These are phyloP conservation scores for Aspergillus bridgeri DNA, from an alignment of 495 filamentous ascomycete genomes.

Conservation along the genomic window DNA sequence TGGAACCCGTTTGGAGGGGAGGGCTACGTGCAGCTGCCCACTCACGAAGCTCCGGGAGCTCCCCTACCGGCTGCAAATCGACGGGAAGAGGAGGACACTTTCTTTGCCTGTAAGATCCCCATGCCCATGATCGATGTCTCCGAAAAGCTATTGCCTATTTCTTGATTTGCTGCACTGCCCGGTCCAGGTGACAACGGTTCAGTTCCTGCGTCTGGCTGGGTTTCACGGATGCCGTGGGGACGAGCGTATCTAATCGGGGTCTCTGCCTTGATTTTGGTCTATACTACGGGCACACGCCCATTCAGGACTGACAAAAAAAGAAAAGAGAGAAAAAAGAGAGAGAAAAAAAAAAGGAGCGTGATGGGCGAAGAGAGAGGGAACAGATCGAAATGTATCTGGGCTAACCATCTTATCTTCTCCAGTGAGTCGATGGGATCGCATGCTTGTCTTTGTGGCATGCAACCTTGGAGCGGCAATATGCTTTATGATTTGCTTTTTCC, in stretches of 20 bases:
- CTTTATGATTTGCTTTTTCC: constrained; percentile 86
- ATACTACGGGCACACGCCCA: not conserved
- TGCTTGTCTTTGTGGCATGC: constrained; percentile 88
- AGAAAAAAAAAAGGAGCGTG: not conserved
- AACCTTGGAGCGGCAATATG: constrained; percentile 86
- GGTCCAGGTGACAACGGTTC: constrained; percentile 36
- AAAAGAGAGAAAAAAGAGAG: not conserved
- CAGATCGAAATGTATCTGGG: constrained; percentile 9
- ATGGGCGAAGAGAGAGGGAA: not conserved
- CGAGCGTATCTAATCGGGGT: not conserved
- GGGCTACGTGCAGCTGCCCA: constrained; percentile 90
- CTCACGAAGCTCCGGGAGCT: constrained; percentile 76
- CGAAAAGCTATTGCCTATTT: constrained; percentile 1
- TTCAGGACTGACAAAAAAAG: too few species aligned
- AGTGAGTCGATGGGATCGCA: constrained; percentile 97
- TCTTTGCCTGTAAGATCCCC: constrained; percentile 85
- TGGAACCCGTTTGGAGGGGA: constrained; percentile 82
- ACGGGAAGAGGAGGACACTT: constrained; percentile 91
- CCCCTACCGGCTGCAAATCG: constrained; percentile 81
- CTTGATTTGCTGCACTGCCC: constrained; percentile 22
- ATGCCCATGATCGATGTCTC: constrained; percentile 22
- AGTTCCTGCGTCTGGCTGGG: constrained; percentile 42
- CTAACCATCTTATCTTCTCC: constrained; percentile 24
- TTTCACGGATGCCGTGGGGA: constrained; percentile 19
- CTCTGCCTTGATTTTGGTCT: not conserved